A percentile compares a stretch with the other conserved stretches of the same genome.
Conservation (phyloP, 257 asterid species). For the Solanum etuberosum region DNA sequence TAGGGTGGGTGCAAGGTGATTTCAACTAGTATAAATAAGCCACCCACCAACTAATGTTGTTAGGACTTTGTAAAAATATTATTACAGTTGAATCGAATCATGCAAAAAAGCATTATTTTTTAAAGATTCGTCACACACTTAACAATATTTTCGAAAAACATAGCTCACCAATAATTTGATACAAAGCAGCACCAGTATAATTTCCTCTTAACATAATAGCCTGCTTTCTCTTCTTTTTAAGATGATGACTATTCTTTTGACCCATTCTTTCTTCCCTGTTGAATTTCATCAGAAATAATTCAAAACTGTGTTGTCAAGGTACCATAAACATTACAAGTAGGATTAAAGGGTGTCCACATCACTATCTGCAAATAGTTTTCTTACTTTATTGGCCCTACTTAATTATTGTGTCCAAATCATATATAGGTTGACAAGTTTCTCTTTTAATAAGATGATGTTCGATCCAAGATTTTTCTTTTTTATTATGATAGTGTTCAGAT, state of each 20-base stretch:
- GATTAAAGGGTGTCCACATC: neutral
- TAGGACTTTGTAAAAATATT: neutral
- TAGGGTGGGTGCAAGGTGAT: neutral
- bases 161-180: neutral
- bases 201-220: neutral
- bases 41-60: neutral
- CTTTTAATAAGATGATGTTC: neutral
- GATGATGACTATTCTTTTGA: neutral
- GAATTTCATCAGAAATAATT: neutral
- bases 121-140: neutral
- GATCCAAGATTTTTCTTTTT: neutral
- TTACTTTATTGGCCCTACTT: neutral
- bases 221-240: conserved; percentile 12
- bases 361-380: neutral
- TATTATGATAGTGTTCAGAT: neutral
- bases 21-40: neutral
- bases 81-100: neutral
- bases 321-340: neutral
- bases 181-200: neutral
- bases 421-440: neutral
- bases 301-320: neutral
- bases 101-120: neutral
- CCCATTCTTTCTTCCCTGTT: neutral
- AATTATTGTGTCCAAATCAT: neutral
- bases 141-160: neutral